Evolutionary conservation across 2,329 filamentous ascomycete species (phyloP).

Genomic region (Purpureocillium takamizusanense): DNA sequence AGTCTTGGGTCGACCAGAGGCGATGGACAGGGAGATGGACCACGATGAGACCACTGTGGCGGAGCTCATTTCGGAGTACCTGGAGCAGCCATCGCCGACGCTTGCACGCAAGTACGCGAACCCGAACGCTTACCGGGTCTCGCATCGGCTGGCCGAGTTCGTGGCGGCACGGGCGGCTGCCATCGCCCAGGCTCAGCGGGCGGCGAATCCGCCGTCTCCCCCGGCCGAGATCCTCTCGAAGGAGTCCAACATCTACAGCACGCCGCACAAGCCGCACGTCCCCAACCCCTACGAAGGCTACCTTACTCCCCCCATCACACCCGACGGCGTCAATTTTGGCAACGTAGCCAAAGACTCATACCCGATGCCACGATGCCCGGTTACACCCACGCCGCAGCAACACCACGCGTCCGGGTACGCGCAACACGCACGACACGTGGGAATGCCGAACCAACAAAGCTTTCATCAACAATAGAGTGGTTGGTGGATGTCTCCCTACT

Average conservation of each 20-base stretch:
- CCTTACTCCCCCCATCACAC: conserved; percentile 78
- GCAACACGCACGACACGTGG: conserved; percentile 22
- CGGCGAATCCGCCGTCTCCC: conserved; percentile 48
- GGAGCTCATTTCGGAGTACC: conserved; percentile 48
- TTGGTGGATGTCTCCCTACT: conserved; percentile 2
- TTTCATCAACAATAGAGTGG: conserved; percentile 31
- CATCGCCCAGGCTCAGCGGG: conserved; percentile 33
- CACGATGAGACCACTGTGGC: conserved; percentile 60
- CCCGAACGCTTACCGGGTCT: conserved; percentile 42
- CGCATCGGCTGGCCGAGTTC: conserved; percentile 47
- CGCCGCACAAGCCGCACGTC: conserved; percentile 68
- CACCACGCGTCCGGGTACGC: conserved; percentile 24
- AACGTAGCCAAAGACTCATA: conserved; percentile 38
- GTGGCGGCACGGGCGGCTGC: conserved; percentile 47
- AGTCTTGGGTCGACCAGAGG: conserved; percentile 72
- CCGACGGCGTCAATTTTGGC: conserved; percentile 54
- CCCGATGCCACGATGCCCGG: conserved; percentile 45
- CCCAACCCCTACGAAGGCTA: conserved; percentile 64
- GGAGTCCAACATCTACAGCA: conserved; percentile 59
- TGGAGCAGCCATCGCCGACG: conserved; percentile 49
- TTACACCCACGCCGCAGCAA: conserved; percentile 50
- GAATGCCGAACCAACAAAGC: conserved; percentile 32
- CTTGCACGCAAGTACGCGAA: conserved; percentile 52
- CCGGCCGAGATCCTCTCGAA: conserved; percentile 44
- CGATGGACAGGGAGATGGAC: conserved; percentile 69